Percentiles rank a stretch among this genome's conserved stretches.
These are phyloP conservation scores for Dryas integrifolia DNA, from an alignment of 331 rosid species.

Conservation along the genomic window DNA sequence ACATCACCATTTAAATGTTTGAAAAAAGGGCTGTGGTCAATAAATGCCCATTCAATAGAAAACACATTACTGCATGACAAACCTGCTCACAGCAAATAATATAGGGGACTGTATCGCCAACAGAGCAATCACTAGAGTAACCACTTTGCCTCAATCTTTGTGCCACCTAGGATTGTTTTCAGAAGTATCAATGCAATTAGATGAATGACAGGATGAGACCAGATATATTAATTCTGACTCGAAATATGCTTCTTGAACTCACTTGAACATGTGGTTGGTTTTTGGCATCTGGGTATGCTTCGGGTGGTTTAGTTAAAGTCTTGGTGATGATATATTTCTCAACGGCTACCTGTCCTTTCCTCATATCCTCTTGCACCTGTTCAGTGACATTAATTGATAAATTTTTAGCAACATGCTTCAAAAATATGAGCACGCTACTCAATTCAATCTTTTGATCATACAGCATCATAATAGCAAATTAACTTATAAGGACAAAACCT, in stretches of 20 bases:
- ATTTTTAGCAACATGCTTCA: conserved; percentile 19
- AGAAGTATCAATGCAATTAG: conserved; percentile 25
- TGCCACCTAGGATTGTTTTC: conserved; percentile 64
- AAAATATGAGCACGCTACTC: not conserved
- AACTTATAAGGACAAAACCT: not conserved
- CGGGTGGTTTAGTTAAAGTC: conserved; percentile 88
- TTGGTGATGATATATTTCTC: conserved; percentile 91
- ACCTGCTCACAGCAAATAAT: conserved; percentile 88
- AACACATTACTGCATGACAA: conserved; percentile 25
- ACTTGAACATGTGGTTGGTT: conserved; percentile 96
- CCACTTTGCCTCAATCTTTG: conserved; percentile 87
- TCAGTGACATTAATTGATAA: conserved; percentile 13
- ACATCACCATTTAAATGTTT: conserved; percentile 22
- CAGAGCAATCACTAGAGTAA: conserved; percentile 73
- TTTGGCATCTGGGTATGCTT: conserved; percentile 92
- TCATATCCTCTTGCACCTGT: conserved; percentile 94
- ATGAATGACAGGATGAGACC: too few species aligned
- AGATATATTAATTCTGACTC: too few species aligned
- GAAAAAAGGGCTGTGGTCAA: conserved; percentile 14
- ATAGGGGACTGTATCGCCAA: conserved; percentile 82
- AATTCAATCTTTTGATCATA: not conserved
- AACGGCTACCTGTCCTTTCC: conserved; percentile 71
- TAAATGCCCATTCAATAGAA: conserved; percentile 15
- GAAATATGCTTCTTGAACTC: conserved; percentile 32
- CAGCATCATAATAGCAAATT: not conserved